Evolutionary conservation across 108 stramenopile species (phyloP).

Genomic region (Ochromonas danica): DNA sequence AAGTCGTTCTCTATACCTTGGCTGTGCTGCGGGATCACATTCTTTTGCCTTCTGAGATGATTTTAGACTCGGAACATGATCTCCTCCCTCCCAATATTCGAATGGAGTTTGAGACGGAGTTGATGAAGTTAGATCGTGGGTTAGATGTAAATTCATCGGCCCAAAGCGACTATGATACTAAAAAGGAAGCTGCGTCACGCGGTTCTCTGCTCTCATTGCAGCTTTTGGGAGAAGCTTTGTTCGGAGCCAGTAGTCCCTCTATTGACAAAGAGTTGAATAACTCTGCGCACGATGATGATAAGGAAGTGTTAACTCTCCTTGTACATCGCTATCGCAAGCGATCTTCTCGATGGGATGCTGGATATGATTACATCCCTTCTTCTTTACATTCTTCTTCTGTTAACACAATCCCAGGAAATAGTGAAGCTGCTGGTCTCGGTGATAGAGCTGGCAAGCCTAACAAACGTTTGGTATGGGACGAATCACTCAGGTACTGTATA

Average conservation of each 20-base stretch:
- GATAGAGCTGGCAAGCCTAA: no score
- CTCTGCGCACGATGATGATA: not conserved
- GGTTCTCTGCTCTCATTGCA: not conserved
- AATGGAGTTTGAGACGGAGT: constrained; percentile 6
- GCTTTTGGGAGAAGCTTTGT: not conserved
- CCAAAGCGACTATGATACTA: no score
- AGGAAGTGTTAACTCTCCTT: not conserved
- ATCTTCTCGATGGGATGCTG: not conserved
- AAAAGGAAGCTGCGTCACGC: no score
- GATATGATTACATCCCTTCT: no score
- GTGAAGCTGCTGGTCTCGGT: no score
- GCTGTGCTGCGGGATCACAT: not conserved
- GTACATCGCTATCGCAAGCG: not conserved
- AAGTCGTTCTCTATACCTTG: not conserved
- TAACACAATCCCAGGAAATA: no score
- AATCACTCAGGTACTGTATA: no score
- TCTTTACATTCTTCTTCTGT: no score
- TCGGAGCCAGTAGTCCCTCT: not conserved
- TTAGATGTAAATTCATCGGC: no score
- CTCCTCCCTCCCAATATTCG: constrained; percentile 7
- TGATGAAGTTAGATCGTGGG: not conserved
- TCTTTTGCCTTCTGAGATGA: constrained; percentile 10
- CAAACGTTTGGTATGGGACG: no score
- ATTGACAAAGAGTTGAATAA: not conserved
- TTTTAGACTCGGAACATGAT: constrained; percentile 5